A percentile compares a stretch with the other conserved stretches of the same genome.
These are phyloP conservation scores for Trichoderma asperellum DNA, from an alignment of 2,329 filamentous ascomycete genomes.

Conservation along the genomic window DNA sequence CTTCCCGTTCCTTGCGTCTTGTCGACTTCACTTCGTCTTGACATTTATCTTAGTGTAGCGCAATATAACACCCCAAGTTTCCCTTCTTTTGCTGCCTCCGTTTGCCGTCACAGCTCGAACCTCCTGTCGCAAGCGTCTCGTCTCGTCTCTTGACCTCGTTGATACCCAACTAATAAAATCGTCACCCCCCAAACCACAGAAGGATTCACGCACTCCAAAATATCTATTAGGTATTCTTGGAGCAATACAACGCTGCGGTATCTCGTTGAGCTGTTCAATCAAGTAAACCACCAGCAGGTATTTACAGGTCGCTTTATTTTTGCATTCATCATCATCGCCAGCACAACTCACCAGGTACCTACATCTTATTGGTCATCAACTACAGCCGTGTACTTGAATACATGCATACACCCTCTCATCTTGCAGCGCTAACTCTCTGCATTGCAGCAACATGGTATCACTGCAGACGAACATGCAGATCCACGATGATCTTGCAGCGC, in stretches of 20 bases:
- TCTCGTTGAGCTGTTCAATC: slow-evolving; percentile 2
- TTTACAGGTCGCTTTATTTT: slow-evolving; percentile 2
- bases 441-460: slow-evolving; percentile 44
- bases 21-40: slow-evolving; percentile 21
- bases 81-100: neutral
- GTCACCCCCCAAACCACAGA: neutral
- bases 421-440: slow-evolving; percentile 16
- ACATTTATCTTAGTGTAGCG: slow-evolving; percentile 28
- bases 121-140: neutral
- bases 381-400: neutral
- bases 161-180: slow-evolving; percentile 25
- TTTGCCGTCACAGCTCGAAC: slow-evolving; percentile 14
- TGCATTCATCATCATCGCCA: neutral
- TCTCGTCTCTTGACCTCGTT: slow-evolving; percentile 13
- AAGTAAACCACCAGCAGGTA: slow-evolving; percentile 13
- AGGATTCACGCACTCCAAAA: slow-evolving; percentile 9
- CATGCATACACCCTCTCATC: slow-evolving; percentile 5
- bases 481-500: slow-evolving; percentile 79
- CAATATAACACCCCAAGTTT: slow-evolving; percentile 28
- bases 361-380: neutral
- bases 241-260: slow-evolving; percentile 13
- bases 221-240: neutral
- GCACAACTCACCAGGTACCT: neutral
- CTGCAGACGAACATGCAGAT: slow-evolving; percentile 57
- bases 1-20: neutral